Base-by-base conservation (phyloP, 495 filamentous ascomycete species). In the Elaphomyces granulatus region DNA sequence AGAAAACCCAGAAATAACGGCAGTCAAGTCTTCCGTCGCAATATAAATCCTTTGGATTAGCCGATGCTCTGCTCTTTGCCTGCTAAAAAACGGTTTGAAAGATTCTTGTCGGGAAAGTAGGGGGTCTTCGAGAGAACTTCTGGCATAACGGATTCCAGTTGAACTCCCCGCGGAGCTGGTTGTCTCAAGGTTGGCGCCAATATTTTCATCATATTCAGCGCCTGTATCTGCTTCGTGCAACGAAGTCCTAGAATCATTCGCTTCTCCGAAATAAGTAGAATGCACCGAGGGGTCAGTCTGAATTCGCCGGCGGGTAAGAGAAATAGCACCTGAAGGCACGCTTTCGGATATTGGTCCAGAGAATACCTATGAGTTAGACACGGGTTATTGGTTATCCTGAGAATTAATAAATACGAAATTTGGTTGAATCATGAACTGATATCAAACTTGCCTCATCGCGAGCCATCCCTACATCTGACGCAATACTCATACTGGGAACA, bases 401-500 rank as follows among this genome's bases (percentile, higher is more conserved):
- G 17, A 21, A 4, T 1, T 18, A 17, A 32, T 8, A 40, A 26
- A 32, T 32, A 17, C 4, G 12, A 32, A 3, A 19, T 3, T 19
- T 4, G 8, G 36, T 23, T 4, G 9, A 17, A n/a, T 14, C 32
- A 39, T 7, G 40, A 26, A 31, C 26, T 30, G 23, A 28, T 6
- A 12, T 6, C 23, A 12, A 42, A 43, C 67, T 36, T 47, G 87
- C 85, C 71, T 95, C 88, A 54, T 94, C 82, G 34, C 87, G 85
- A 18, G 90, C 92, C 90, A 99, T 99, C 55, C 94, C 90, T n/a
- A 99, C 88, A 55, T 95, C 87, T 23, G 82, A 83, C 30, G 93
- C 75, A 48, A 94, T 76, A 58, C 83, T 92, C 31, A 79, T 65
- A 56, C 71, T 75, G 49, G 20, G 19, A 40, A n/a, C 14, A n/a